These are phyloP conservation scores for Periconia macrospinosa DNA, from an alignment of 2,329 filamentous ascomycete species.

Conservation along the genomic window DNA sequence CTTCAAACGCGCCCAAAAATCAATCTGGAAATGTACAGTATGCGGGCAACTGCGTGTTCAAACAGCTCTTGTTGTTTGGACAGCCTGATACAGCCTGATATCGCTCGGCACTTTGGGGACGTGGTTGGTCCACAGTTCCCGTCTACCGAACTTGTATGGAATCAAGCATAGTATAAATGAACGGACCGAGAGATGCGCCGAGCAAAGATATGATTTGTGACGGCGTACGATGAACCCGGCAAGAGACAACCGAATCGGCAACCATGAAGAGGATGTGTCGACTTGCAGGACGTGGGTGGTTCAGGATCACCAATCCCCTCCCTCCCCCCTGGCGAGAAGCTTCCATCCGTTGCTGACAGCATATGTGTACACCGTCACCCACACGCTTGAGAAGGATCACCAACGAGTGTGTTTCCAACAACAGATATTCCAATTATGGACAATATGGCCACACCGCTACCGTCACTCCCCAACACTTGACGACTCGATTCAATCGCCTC, in stretches of 20 bases:
- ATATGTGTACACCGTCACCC: not conserved
- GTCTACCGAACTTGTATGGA: conserved; percentile 16
- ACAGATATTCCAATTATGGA: not conserved
- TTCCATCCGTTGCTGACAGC: not conserved
- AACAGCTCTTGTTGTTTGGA: not conserved
- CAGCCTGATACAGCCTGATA: conserved; percentile 2
- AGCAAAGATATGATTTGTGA: conserved; percentile 9
- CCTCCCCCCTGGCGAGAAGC: not conserved
- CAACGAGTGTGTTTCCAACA: not conserved
- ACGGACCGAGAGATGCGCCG: conserved; percentile 15
- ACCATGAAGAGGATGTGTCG: not conserved
- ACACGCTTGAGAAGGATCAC: too few species aligned
- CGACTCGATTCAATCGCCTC: too few species aligned
- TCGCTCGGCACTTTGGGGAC: conserved; percentile 11
- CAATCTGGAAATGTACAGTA: too few species aligned
- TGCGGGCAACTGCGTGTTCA: not conserved
- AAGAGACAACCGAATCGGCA: conserved; percentile 2
- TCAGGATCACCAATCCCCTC: not conserved
- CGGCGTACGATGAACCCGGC: conserved; percentile 3
- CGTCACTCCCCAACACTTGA: too few species aligned
- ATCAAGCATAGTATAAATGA: conserved; percentile 1
- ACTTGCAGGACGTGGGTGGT: not conserved
- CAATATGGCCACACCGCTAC: not conserved
- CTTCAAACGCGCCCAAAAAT: not conserved
- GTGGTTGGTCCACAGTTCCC: not conserved